These are phyloP conservation scores for Flaveria trinervia DNA, from an alignment of 129 eudicot genomes.

Conservation along the genomic window DNA sequence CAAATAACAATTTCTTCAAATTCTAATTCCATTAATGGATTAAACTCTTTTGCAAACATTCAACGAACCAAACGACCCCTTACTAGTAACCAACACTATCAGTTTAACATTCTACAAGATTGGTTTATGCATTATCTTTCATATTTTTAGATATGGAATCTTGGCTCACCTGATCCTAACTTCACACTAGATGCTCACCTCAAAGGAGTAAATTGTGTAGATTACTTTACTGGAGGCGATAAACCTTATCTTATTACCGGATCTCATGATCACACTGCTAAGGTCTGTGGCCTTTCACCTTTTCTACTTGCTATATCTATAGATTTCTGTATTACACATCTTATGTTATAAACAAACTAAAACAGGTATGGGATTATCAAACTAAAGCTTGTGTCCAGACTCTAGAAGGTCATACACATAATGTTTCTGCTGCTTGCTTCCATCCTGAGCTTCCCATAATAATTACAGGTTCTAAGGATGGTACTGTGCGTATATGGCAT, in stretches of 20 bases:
- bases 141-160: slow-evolving; percentile 60
- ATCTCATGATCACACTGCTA: slow-evolving; percentile 82
- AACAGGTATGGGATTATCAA: slow-evolving; percentile 74
- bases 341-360: background rate
- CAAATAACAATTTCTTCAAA: too few species aligned
- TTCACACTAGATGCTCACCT: slow-evolving; percentile 43
- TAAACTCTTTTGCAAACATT: too few species aligned
- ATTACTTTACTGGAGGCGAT: slow-evolving; percentile 63
- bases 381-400: slow-evolving; percentile 65
- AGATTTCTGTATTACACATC: background rate
- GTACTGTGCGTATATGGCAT: slow-evolving; percentile 94
- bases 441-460: slow-evolving; percentile 76
- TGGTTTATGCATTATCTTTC: slow-evolving; percentile 14
- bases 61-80: too few species aligned
- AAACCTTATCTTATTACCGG: slow-evolving; percentile 64
- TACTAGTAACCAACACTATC: background rate
- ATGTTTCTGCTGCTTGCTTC: slow-evolving; percentile 67
- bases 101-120: slow-evolving; percentile 9
- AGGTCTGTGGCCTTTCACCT: slow-evolving; percentile 43
- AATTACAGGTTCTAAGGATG: slow-evolving; percentile 78
- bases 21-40: too few species aligned
- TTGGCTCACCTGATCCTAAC: slow-evolving; percentile 63
- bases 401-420: slow-evolving; percentile 77
- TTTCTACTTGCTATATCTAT: slow-evolving; percentile 9
- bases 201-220: slow-evolving; percentile 54